Evolutionary conservation across 1,284 basidiomycete genomes (phyloP).

Genomic region (Phellinidium pouzarii): DNA sequence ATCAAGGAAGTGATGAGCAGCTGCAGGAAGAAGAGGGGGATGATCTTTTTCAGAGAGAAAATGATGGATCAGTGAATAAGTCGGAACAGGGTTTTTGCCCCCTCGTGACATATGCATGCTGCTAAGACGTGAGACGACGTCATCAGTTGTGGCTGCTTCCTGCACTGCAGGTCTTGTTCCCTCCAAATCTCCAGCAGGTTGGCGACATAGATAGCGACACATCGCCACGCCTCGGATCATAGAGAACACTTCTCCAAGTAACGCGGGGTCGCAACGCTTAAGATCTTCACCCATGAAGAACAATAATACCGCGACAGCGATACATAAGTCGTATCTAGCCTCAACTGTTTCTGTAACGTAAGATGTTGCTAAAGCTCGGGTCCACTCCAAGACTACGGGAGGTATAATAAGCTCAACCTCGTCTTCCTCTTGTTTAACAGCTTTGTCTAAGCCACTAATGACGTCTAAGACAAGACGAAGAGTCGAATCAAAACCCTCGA

Average conservation of each 20-base stretch:
- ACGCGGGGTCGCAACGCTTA: slow-evolving; percentile 51
- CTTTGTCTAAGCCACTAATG: slow-evolving; percentile 61
- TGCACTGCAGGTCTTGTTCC: slow-evolving; percentile 25
- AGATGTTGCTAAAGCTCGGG: slow-evolving; percentile 49
- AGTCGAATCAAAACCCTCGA: slow-evolving; percentile 51
- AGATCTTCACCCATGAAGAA: slow-evolving; percentile 63
- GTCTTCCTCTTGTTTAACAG: slow-evolving; percentile 67
- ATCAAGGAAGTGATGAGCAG: slow-evolving; percentile 65
- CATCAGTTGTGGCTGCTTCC: slow-evolving; percentile 42
- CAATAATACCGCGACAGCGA: slow-evolving; percentile 60
- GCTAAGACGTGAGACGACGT: slow-evolving; percentile 57
- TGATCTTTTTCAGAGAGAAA: slow-evolving; percentile 51
- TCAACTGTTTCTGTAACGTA: slow-evolving; percentile 58
- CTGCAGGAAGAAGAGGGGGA: slow-evolving; percentile 40
- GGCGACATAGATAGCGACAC: slow-evolving; percentile 51
- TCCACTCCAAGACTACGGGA: slow-evolving; percentile 51
- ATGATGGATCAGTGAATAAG: slow-evolving; percentile 66
- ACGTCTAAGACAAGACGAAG: slow-evolving; percentile 53
- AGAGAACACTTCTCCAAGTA: slow-evolving; percentile 68
- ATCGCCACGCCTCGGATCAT: slow-evolving; percentile 71
- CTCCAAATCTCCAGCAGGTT: slow-evolving; percentile 45
- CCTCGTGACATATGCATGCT: slow-evolving; percentile 63
- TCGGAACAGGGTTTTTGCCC: slow-evolving; percentile 41
- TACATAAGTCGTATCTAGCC: slow-evolving; percentile 65
- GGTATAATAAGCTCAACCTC: slow-evolving; percentile 52